phyloP scores from a whole-genome alignment of 2,329 filamentous ascomycete genomes.

The Monilinia vaccinii-corymbosi region DNA sequence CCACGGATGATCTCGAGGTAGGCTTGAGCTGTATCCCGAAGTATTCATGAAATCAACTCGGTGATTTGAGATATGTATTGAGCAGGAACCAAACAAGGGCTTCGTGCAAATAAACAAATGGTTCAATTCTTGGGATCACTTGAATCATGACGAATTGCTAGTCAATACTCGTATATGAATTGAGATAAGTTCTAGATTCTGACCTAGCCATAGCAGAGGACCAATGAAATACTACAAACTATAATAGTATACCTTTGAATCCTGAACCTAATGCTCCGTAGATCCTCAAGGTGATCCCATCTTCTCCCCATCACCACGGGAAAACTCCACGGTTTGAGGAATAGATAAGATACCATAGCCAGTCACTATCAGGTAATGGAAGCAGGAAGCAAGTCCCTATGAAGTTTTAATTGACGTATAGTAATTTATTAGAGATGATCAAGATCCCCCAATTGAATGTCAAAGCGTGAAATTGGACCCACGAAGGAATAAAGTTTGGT shows the following conservation, averaged over 20 bases:
- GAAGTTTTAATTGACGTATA: no score
- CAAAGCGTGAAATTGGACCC: not conserved
- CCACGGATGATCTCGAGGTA: not conserved
- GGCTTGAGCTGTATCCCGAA: no score
- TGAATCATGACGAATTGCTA: not conserved
- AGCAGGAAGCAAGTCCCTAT: no score
- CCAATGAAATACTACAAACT: no score
- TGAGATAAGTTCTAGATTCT: not conserved
- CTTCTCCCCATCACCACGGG: no score
- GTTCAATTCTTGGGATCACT: not conserved
- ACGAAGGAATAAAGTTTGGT: no score
- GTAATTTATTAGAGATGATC: not conserved
- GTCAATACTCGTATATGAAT: not conserved
- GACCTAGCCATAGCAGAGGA: not conserved
- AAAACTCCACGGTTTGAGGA: no score
- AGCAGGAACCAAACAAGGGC: not conserved
- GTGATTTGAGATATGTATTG: not conserved
- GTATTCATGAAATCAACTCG: not conserved
- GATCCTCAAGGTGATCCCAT: no score
- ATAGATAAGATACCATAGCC: no score
- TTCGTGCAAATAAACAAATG: not conserved
- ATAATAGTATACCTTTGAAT: no score
- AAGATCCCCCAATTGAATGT: not conserved
- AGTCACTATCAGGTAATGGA: no score
- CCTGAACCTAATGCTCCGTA: no score